These are phyloP conservation scores for Candida vaughaniae DNA, from an alignment of 805 yeast genomes.

Conservation along the genomic window DNA sequence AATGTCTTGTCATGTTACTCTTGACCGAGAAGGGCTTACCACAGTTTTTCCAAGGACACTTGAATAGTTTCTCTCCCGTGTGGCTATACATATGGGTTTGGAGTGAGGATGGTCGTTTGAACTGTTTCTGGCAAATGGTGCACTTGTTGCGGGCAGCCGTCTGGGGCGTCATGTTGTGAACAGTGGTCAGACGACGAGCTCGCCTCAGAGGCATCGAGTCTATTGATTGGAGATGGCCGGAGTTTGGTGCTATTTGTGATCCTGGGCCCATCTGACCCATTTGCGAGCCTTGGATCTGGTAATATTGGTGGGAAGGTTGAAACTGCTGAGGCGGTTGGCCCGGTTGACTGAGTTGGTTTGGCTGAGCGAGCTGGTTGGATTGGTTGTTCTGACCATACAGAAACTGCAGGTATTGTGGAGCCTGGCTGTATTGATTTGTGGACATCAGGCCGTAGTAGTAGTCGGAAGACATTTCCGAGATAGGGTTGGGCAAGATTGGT, in stretches of 20 bases:
- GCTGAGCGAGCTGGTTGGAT: no score
- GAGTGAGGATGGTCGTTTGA: conserved; percentile 79
- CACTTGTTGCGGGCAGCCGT: conserved; percentile 48
- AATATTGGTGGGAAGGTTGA: background rate
- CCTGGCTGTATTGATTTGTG: conserved; percentile 4
- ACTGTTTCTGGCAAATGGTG: conserved; percentile 67
- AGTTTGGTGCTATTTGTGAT: background rate
- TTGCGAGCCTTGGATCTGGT: background rate
- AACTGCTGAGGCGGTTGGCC: conserved; percentile 10
- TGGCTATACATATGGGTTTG: conserved; percentile 80
- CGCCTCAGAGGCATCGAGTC: no score
- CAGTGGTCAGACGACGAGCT: conserved; percentile 22
- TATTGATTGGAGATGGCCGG: no score
- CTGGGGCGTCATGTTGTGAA: conserved; percentile 38
- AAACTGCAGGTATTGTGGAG: background rate
- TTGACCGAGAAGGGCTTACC: conserved; percentile 70
- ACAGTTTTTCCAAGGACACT: conserved; percentile 58
- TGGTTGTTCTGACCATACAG: no score
- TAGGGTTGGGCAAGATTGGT: conserved; percentile 9
- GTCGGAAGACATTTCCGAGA: conserved; percentile 4
- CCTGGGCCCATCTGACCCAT: no score
- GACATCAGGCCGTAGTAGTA: conserved; percentile 3
- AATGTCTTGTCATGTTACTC: conserved; percentile 79
- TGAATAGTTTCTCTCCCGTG: conserved; percentile 37
- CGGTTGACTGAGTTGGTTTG: conserved; percentile 2